Evolutionary conservation across 768 basidiomycete genomes (phyloP), one percentile per base, ranked within the genome.

Genomic region (Trametes meyenii): DNA sequence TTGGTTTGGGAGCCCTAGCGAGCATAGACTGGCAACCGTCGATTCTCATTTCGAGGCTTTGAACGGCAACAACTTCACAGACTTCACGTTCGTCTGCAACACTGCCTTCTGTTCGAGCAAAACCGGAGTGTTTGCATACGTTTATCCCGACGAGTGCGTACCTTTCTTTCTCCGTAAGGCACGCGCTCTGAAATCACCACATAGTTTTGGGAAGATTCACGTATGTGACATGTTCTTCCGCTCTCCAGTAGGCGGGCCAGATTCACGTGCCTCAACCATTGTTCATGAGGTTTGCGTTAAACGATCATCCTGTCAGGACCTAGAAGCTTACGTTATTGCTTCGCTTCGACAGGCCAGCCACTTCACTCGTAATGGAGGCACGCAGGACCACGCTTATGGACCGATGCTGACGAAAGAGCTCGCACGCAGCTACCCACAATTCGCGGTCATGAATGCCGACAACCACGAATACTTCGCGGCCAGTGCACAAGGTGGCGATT

Each of bases 321-420:
- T 5, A 24, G 5, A 13, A 21, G 46, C 46, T 24, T 46, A 23
- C 11, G 10, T n/a, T 19, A 23, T 10, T 5, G 3, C 35, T 16
- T 19, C 23, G 17, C 6, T 44, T 6, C 7, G 7, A 13, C 44
- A 56, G 58, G 73, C 75, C 5, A 79, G 77, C 23, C 80, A 81
- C 66, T 81, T 80, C 70, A 73, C 70, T 23, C 58, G 26, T 10
- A 78, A 77, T 58, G 79, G 73, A 39, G 75, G 73, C 24, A 79
- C 81, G 4, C 58, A 76, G 12, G 78, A 81, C 63, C 70, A 76
- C 52, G 77, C 68, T 1, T 82, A 80, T 51, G 77, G 79, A 52
- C 78, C 79, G 63, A 65, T 67, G 13, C 70, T 60, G n/a, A 74
- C 74, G 42, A 76, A 76, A 67, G 56, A 57, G 5, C 73, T 81